Evolutionary conservation across 345 rosid species (phyloP).

Genomic region (Arabidopsis suecica): DNA sequence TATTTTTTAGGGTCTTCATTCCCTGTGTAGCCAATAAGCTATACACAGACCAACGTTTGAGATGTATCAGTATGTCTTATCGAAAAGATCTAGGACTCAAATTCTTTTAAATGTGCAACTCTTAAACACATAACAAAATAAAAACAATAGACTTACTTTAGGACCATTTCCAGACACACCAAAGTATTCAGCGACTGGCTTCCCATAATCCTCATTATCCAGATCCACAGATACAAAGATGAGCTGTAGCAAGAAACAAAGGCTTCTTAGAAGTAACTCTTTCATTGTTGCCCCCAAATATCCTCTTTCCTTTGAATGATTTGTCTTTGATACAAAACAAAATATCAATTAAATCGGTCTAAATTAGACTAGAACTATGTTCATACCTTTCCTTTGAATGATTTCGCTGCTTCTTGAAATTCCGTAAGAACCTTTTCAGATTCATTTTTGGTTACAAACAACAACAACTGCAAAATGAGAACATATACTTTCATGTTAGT

Average conservation of each 20-base stretch:
- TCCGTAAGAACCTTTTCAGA: slow-evolving; percentile 67
- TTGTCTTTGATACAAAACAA: neutral
- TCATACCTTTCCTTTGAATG: slow-evolving; percentile 91
- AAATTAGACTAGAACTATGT: neutral
- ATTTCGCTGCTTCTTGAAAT: slow-evolving; percentile 83
- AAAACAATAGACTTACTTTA: slow-evolving; percentile 46
- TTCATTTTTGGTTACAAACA: slow-evolving; percentile 72
- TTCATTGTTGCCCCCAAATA: neutral
- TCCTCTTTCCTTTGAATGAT: neutral
- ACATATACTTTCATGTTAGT: slow-evolving; percentile 16
- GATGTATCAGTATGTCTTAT: slow-evolving; percentile 11
- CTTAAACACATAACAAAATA: neutral
- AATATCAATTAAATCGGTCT: neutral
- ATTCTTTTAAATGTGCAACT: neutral
- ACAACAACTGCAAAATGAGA: slow-evolving; percentile 62
- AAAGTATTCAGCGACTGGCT: slow-evolving; percentile 93
- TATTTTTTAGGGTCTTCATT: slow-evolving; percentile 80
- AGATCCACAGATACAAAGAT: slow-evolving; percentile 83
- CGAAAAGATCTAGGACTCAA: slow-evolving; percentile 7
- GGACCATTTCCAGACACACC: slow-evolving; percentile 75
- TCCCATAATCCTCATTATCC: slow-evolving; percentile 93
- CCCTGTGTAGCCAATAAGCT: slow-evolving; percentile 91
- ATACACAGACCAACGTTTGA: slow-evolving; percentile 22
- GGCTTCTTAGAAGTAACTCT: slow-evolving; percentile 17
- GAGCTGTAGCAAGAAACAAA: slow-evolving; percentile 60